phyloP scores from a whole-genome alignment of 2,329 filamentous ascomycete species.

The Aspergillus uvarum region DNA sequence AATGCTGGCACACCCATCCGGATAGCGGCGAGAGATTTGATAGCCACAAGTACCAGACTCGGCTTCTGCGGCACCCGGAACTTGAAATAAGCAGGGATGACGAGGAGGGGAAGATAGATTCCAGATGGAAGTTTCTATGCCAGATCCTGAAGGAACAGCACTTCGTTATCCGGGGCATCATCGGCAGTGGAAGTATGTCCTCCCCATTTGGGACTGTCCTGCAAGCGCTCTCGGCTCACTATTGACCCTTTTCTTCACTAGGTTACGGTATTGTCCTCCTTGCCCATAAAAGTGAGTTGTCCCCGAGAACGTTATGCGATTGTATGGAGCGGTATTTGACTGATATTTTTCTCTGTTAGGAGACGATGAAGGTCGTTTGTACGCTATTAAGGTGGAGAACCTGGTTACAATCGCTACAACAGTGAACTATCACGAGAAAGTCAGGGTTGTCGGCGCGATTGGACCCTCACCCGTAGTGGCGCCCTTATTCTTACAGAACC shows the following conservation, averaged over 20 bases:
- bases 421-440: neutral
- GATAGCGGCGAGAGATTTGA: neutral
- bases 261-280: conserved; percentile 2
- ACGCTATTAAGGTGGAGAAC: conserved; percentile 2
- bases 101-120: neutral
- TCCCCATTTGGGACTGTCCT: neutral
- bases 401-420: neutral
- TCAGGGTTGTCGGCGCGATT: neutral
- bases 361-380: neutral
- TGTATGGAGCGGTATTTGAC: neutral
- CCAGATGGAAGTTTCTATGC: neutral
- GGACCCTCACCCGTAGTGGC: neutral
- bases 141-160: neutral
- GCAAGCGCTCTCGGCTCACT: neutral
- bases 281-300: neutral
- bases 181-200: neutral
- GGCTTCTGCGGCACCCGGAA: neutral
- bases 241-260: neutral
- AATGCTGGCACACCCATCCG: neutral
- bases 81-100: neutral
- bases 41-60: neutral
- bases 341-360: neutral
- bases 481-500: neutral
- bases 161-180: neutral
- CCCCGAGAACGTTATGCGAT: neutral